A percentile compares a stretch with the other conserved stretches of the same genome.
These are phyloP conservation scores for Epichloe scottii DNA, from an alignment of 2,329 filamentous ascomycete genomes.

Conservation along the genomic window DNA sequence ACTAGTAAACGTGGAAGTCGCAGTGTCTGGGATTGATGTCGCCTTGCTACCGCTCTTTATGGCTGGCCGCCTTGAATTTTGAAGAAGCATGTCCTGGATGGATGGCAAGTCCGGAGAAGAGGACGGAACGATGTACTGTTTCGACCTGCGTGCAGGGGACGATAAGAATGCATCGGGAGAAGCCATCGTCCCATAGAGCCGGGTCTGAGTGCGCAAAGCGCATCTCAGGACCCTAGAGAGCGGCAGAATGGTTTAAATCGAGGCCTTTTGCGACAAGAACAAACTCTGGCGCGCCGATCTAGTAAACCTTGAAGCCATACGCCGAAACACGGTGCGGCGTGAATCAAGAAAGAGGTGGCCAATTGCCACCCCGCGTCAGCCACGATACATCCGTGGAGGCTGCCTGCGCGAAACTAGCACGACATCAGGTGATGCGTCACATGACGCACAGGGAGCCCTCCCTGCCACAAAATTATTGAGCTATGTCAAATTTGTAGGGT, in stretches of 20 bases:
- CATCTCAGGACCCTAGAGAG: constrained; percentile 23
- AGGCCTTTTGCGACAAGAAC: neutral
- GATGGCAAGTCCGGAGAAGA: constrained; percentile 46
- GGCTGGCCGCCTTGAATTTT: constrained; percentile 18
- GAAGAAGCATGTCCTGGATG: constrained; percentile 34
- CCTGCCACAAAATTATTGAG: constrained; percentile 22
- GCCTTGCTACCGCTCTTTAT: constrained; percentile 25
- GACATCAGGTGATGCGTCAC: constrained; percentile 22
- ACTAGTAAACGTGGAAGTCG: constrained; percentile 27
- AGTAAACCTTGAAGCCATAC: neutral
- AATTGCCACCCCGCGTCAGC: neutral
- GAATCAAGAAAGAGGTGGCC: neutral
- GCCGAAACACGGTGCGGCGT: neutral
- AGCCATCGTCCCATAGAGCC: constrained; percentile 18
- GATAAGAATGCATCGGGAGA: constrained; percentile 21
- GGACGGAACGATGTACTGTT: constrained; percentile 22
- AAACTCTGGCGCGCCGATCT: neutral
- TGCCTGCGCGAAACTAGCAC: constrained; percentile 16
- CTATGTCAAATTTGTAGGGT: constrained; percentile 21
- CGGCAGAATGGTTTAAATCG: constrained; percentile 16
- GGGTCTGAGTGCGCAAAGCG: constrained; percentile 32
- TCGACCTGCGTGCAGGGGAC: constrained; percentile 19
- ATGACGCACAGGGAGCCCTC: constrained; percentile 25
- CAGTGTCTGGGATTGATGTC: constrained; percentile 24
- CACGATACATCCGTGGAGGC: neutral